Base-by-base conservation (phyloP, 2,329 filamentous ascomycete species). In the Orbilia oligospora region DNA sequence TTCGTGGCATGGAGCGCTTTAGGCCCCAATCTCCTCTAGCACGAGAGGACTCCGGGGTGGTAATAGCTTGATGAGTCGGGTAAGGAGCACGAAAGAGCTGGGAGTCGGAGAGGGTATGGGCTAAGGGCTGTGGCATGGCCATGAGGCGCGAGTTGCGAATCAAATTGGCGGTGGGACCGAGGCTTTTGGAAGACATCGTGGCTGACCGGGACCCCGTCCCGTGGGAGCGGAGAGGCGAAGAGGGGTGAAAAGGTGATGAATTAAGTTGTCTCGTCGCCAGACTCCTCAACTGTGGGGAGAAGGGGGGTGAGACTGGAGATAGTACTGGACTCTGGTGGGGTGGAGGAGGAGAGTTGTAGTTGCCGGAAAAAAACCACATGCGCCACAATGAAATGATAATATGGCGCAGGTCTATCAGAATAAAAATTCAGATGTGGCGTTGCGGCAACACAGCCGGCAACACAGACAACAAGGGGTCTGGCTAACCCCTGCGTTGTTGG, bases 101-200 rank as follows among this genome's bases (percentile, higher is more conserved):
- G 44, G 76, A 79, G 55, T 78, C 64, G 69, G 80, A 56, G 38
- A 78, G 79, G 22, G 79, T 71, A 16, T 80, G 64, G 44, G 75
- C 56, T n/a, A 82, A 67, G 6, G 81, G 80, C 16, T 76, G 55
- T 12, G 81, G 81, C 80, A 82, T 81, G 20, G 81, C 71, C 46
- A 82, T 76, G 58, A 82, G 80, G 14, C 81, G 81, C 53, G 81
- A 82, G 1, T 80, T 69, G 61, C 81, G 81, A 70, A 82, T 81
- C 49, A 82, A 71, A 55, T 53, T 65, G 48, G 81, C 81, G 12
- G 71, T 80, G 5, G 81, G 81, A 22, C 81, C 80, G 53, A 80
- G 27, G 38, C 70, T 70, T 76, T 82, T 82, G 61, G 81, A 71
- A 14, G 73, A 76, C 80, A 81, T 81, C 1, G 69, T 63, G 70